These are phyloP conservation scores for Lactarius evosmus DNA, from an alignment of 768 basidiomycete species.

Conservation along the genomic window DNA sequence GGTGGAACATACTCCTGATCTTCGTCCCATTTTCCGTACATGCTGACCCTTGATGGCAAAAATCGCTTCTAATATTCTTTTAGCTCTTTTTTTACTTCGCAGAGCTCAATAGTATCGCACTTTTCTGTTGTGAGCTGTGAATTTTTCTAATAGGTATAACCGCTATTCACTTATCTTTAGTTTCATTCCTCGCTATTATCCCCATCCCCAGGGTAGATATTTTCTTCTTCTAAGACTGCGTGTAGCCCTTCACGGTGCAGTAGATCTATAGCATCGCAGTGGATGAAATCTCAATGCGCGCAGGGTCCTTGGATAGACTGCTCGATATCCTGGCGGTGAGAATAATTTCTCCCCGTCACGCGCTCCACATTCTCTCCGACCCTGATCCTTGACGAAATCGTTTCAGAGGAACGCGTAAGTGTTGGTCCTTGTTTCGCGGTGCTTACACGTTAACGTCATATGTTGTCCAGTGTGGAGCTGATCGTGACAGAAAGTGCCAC, in stretches of 20 bases:
- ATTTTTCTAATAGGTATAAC: background rate
- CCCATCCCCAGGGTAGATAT: constrained; percentile 68
- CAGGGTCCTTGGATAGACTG: constrained; percentile 79
- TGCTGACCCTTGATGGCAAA: constrained; percentile 4
- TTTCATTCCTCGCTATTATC: constrained; percentile 77
- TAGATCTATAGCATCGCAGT: constrained; percentile 81
- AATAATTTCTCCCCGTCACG: background rate
- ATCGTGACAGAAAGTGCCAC: constrained; percentile 39
- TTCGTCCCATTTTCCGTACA: constrained; percentile 69
- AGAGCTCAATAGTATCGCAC: constrained; percentile 48
- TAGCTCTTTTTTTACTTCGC: constrained; percentile 74
- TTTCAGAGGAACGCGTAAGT: constrained; percentile 34
- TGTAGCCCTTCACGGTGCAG: constrained; percentile 9
- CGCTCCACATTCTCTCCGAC: background rate
- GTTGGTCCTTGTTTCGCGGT: background rate
- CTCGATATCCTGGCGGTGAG: constrained; percentile 77
- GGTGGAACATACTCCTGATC: constrained; percentile 65
- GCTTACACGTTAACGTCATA: background rate
- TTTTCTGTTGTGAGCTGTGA: constrained; percentile 64
- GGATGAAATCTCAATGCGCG: constrained; percentile 76
- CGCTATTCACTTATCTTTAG: constrained; percentile 35
- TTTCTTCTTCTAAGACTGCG: background rate
- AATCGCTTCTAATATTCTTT: constrained; percentile 5
- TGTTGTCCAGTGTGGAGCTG: constrained; percentile 38
- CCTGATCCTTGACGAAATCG: background rate